phyloP scores from a whole-genome alignment of 768 basidiomycete species.

The Kwoniella sp. region DNA sequence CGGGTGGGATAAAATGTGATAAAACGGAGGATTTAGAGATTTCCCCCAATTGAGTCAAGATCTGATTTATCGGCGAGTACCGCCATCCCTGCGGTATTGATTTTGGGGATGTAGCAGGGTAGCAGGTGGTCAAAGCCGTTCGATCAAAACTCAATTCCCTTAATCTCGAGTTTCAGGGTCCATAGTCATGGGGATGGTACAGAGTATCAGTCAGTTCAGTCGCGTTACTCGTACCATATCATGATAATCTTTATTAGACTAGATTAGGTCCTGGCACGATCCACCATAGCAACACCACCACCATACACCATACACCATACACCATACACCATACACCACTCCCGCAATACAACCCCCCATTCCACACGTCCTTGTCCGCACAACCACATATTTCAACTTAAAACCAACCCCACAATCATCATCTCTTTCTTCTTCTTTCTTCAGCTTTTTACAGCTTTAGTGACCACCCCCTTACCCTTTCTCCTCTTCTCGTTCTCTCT shows the following conservation, averaged over 20 bases:
- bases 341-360: too few species aligned
- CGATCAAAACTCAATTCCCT: not conserved
- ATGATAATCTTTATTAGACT: not conserved
- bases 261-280: not conserved
- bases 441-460: constrained; percentile 27
- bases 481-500: constrained; percentile 5
- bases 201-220: not conserved
- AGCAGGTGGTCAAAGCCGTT: constrained; percentile 3
- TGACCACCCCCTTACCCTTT: constrained; percentile 4
- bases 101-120: constrained; percentile 18
- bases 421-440: constrained; percentile 15
- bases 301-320: constrained; percentile 2
- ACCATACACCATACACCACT: too few species aligned
- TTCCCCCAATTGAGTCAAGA: not conserved
- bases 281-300: not conserved
- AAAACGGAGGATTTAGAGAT: not conserved
- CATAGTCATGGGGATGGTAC: not conserved
- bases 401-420: constrained; percentile 4
- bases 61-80: not conserved
- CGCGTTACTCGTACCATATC: not conserved
- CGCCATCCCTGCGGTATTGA: not conserved
- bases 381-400: not conserved
- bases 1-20: constrained; percentile 9
- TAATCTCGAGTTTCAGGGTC: constrained; percentile 1
- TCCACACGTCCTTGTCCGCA: too few species aligned